Evolutionary conservation across 1,284 basidiomycete genomes (phyloP), one percentile per base, ranked within the genome.

Genomic region (Tremellales sp.): DNA sequence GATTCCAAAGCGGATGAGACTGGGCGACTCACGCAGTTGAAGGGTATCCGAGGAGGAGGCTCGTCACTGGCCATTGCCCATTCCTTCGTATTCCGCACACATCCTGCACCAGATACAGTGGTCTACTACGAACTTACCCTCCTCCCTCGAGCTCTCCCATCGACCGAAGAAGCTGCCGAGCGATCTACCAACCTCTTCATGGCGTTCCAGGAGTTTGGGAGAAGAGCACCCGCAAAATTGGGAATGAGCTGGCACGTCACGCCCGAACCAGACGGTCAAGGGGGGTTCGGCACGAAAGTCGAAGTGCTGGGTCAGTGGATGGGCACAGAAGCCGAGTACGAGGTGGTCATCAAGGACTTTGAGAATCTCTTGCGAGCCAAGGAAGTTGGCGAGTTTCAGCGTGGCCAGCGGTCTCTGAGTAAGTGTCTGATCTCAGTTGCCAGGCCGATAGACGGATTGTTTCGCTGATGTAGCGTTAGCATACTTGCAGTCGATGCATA

Each of bases 71-170:
- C 36, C 3, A 51, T 57, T 3, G 54, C 43, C 29, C 52, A 53
- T 24, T 43, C 48, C 3, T 49, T 57, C 26, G 45, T 15, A 8
- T 50, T 57, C 22, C 33, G 37, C 10, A 57, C 56, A 10, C 48
- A 57, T 29, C 56, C 56, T 39, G 39, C 40, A 15, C 56, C 56
- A 3, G 36, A 35, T 15, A 24, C 26, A 5, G 50, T 57, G 2
- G 48, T 48, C 24, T 54, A 54, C 53, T 57, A 39, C 50, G 52
- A 57, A 29, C 45, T 54, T 3, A 48, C 47, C 24, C 49, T 57
- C 21, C 53, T 54, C 26, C 56, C 56, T 19, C 45, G 56, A 6
- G 39, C 53, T 12, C 49, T 54, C 3, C 46, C 49, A 19, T 19
- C 41, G 2, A 42, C 46, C 15, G 13, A 27, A 12, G 39, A 46